phyloP scores from a whole-genome alignment of 1,284 basidiomycete genomes.

The Ceratobasidium sp. region DNA sequence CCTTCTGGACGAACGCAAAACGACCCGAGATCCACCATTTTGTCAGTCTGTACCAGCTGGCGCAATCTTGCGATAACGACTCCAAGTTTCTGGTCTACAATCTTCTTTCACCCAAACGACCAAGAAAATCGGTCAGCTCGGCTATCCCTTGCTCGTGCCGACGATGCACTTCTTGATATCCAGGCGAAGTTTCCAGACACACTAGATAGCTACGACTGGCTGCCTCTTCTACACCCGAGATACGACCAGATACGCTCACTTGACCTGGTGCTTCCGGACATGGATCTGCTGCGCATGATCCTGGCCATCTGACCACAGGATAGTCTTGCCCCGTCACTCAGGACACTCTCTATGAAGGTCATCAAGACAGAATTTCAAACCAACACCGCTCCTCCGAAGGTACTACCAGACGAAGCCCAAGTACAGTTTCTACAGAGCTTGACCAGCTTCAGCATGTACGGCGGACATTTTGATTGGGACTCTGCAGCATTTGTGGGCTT shows the following conservation, averaged over 20 bases:
- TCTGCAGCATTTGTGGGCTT: conserved; percentile 13
- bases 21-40: not conserved
- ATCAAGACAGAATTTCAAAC: not conserved
- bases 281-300: not conserved
- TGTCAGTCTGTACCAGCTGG: not conserved
- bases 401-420: not conserved
- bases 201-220: not conserved
- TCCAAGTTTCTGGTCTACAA: not conserved
- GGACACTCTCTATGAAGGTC: not conserved
- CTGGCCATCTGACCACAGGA: not conserved
- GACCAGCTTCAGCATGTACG: conserved; percentile 1
- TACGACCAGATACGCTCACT: conserved; percentile 2
- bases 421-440: not conserved
- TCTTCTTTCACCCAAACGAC: not conserved
- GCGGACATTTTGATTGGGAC: conserved; percentile 21
- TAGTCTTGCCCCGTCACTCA: not conserved
- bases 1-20: not conserved
- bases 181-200: not conserved
- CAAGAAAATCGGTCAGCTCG: not conserved
- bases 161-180: not conserved
- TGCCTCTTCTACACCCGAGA: not conserved
- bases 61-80: not conserved
- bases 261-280: not conserved
- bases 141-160: not conserved
- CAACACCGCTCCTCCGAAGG: not conserved